Evolutionary conservation across 345 rosid species (phyloP).

Genomic region (Salix viminalis): DNA sequence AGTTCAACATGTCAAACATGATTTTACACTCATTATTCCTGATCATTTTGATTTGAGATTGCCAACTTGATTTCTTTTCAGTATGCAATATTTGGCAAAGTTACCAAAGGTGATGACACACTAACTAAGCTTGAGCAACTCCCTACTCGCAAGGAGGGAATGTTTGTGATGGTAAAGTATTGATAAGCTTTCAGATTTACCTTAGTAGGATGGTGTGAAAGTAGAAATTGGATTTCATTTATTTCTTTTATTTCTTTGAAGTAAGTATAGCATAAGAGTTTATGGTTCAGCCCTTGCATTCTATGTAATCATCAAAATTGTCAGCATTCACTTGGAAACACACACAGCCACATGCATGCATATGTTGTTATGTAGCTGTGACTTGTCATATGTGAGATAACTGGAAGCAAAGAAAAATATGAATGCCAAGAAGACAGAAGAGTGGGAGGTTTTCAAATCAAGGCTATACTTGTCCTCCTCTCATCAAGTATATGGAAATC

Average conservation of each 20-base stretch:
- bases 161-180: constrained; percentile 78
- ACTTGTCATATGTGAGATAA: too few relatives aligned
- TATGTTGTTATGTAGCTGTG: too few relatives aligned
- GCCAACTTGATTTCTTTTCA: constrained; percentile 27
- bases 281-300: neutral
- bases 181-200: neutral
- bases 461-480: too few relatives aligned
- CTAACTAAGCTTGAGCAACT: constrained; percentile 77
- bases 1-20: constrained; percentile 6
- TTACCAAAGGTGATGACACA: constrained; percentile 91
- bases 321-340: too few relatives aligned
- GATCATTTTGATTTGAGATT: constrained; percentile 11
- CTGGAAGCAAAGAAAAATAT: too few relatives aligned
- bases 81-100: constrained; percentile 97
- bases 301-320: neutral
- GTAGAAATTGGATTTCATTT: neutral
- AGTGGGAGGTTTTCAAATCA: too few relatives aligned
- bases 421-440: too few relatives aligned
- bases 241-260: neutral
- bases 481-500: too few relatives aligned
- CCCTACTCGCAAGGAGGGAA: constrained; percentile 86
- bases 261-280: neutral
- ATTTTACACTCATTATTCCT: constrained; percentile 1
- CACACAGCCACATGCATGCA: too few relatives aligned
- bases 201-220: neutral